phyloP scores from a whole-genome alignment of 2,329 filamentous ascomycete genomes.

The Trichoderma asperellum region DNA sequence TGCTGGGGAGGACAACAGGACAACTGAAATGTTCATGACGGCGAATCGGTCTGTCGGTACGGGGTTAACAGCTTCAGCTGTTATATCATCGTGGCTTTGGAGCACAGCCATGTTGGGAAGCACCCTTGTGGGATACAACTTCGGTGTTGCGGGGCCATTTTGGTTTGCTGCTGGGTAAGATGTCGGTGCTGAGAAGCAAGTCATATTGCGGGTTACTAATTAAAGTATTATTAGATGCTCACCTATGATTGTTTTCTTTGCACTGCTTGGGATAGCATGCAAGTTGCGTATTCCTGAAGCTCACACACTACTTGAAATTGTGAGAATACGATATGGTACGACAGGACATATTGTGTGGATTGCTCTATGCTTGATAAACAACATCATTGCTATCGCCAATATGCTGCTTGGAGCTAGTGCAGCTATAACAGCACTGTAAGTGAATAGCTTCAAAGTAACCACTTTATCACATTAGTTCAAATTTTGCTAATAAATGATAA shows the following conservation, averaged over 20 bases:
- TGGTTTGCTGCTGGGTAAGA: constrained; percentile 58
- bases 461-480: accelerated
- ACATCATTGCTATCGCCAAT: constrained; percentile 57
- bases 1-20: constrained; percentile 55
- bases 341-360: constrained; percentile 57
- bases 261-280: constrained; percentile 54
- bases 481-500: constrained; percentile 14
- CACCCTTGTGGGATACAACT: constrained; percentile 56
- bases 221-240: constrained; percentile 43
- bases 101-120: constrained; percentile 57
- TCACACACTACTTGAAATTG: constrained; percentile 58
- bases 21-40: constrained; percentile 61
- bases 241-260: constrained; percentile 60
- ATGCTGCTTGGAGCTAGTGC: constrained; percentile 52
- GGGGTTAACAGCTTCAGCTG: constrained; percentile 56
- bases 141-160: constrained; percentile 59
- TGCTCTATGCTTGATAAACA: constrained; percentile 56
- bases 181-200: no score
- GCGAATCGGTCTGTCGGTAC: constrained; percentile 56
- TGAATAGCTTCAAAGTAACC: neutral
- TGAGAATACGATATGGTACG: constrained; percentile 54
- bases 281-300: constrained; percentile 58
- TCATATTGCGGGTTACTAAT: neutral
- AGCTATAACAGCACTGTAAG: constrained; percentile 42
- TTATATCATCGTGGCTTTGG: constrained; percentile 60